phyloP scores from a whole-genome alignment of 1,284 basidiomycete species.

The Sparassis latifolia region DNA sequence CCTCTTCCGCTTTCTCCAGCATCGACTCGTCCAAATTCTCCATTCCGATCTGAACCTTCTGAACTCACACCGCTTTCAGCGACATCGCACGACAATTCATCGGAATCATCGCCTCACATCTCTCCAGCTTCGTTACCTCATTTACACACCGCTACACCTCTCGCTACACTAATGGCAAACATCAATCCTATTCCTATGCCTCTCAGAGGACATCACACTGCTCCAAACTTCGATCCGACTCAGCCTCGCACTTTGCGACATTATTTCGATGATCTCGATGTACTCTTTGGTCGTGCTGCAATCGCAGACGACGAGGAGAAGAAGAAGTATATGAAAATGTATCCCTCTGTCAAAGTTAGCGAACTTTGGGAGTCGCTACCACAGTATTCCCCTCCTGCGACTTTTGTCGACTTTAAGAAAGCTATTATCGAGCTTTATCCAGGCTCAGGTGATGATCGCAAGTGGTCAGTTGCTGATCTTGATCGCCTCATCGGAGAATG shows the following conservation, averaged over 20 bases:
- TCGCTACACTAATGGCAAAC: not conserved
- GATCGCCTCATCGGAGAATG: conserved; percentile 1
- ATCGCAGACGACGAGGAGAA: conserved; percentile 1
- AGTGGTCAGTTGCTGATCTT: conserved; percentile 2
- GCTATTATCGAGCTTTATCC: conserved; percentile 7
- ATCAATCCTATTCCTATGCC: too few species aligned
- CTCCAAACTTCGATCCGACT: conserved; percentile 7
- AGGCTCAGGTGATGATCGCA: conserved; percentile 4
- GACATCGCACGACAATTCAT: not conserved
- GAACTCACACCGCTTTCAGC: not conserved
- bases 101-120: not conserved
- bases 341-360: conserved; percentile 2
- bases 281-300: conserved; percentile 1
- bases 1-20: not conserved
- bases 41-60: not conserved
- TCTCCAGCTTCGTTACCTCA: not conserved
- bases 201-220: conserved; percentile 1
- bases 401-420: conserved; percentile 1
- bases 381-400: not conserved
- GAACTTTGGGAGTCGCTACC: conserved; percentile 5
- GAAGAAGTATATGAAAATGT: conserved; percentile 3
- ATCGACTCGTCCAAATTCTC: not conserved
- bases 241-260: conserved; percentile 4
- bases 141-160: not conserved
- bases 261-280: conserved; percentile 10